Conservation (phyloP, 1,284 basidiomycete species). For the Apiotrichum sp. region DNA sequence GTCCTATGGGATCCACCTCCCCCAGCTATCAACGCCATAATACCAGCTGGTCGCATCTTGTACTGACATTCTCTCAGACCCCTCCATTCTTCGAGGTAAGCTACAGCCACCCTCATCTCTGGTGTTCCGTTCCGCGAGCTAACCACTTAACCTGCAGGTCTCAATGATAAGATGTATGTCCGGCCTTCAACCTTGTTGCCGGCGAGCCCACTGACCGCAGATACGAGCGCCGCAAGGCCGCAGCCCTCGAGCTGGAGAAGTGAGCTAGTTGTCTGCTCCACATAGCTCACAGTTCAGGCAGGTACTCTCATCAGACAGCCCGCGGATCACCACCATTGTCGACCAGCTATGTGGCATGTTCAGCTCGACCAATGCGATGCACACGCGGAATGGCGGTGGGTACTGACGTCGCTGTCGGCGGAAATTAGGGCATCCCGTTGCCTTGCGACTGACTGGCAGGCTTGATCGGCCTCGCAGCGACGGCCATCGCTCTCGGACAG, state of each 20-base stretch:
- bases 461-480: constrained; percentile 91
- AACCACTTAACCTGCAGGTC: constrained; percentile 22
- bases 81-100: constrained; percentile 38
- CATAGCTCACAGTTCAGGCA: constrained; percentile 51
- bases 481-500: constrained; percentile 88
- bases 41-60: too few relatives aligned
- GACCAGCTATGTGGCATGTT: constrained; percentile 94
- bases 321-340: constrained; percentile 78
- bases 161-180: constrained; percentile 47
- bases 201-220: constrained; percentile 15
- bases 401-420: neutral
- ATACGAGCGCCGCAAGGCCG: constrained; percentile 89
- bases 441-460: constrained; percentile 16
- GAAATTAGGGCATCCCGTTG: too few relatives aligned
- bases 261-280: constrained; percentile 40
- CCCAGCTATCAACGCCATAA: neutral
- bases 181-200: neutral
- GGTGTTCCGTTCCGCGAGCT: too few relatives aligned
- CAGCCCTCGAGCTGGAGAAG: constrained; percentile 94
- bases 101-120: neutral
- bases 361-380: constrained; percentile 71
- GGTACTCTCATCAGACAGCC: constrained; percentile 75
- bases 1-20: neutral
- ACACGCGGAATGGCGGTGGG: constrained; percentile 81
- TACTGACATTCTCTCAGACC: constrained; percentile 19